phyloP scores from a whole-genome alignment of 1,284 basidiomycete species.

The Macrocystidia cucumis region DNA sequence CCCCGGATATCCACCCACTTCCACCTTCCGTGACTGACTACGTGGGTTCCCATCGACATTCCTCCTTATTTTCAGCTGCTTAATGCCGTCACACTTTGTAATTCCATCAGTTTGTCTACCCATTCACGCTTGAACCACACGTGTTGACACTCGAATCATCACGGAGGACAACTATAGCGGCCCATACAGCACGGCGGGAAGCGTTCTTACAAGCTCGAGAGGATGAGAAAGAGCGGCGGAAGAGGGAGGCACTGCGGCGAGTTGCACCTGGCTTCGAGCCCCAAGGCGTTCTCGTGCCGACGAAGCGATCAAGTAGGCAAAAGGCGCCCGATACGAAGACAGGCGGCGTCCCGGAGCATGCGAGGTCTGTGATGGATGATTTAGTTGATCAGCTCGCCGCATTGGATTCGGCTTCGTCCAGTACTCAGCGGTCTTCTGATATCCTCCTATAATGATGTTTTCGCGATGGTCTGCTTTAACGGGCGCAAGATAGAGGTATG shows the following conservation, averaged over 20 bases:
- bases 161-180: constrained; percentile 55
- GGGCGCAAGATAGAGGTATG: too few relatives aligned
- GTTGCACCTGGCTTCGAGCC: constrained; percentile 76
- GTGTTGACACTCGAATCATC: constrained; percentile 67
- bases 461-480: too few relatives aligned
- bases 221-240: constrained; percentile 70
- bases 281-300: constrained; percentile 49
- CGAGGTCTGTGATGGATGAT: constrained; percentile 71
- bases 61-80: neutral
- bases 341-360: constrained; percentile 15
- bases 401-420: constrained; percentile 32
- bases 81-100: neutral
- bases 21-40: constrained; percentile 86
- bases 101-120: constrained; percentile 79
- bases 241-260: constrained; percentile 65
- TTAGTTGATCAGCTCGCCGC: constrained; percentile 72
- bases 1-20: constrained; percentile 86
- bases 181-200: constrained; percentile 59
- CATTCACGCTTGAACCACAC: constrained; percentile 86
- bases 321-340: constrained; percentile 10
- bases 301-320: constrained; percentile 18
- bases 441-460: too few relatives aligned
- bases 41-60: constrained; percentile 40
- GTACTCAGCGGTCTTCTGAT: too few relatives aligned
- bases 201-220: constrained; percentile 64